Percentiles rank a stretch among this genome's conserved stretches.
Conservation (phyloP, 208 protist genomes). For the Crithidia brevicula region DNA sequence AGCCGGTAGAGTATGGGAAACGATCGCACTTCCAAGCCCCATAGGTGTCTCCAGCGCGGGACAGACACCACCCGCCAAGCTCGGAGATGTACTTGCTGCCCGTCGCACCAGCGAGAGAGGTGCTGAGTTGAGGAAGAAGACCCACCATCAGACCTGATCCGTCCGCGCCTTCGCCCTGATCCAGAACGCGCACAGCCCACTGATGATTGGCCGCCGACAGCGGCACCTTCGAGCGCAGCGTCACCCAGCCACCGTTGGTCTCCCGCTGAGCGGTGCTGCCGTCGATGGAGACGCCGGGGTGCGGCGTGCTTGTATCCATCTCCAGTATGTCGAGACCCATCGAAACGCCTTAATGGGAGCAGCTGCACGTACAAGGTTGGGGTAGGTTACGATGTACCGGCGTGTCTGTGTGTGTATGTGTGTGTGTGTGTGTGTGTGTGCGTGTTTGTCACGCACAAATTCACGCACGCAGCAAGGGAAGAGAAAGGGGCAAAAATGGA, state of each 20-base stretch:
- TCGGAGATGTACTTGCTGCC: slow-evolving; percentile 92
- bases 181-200: slow-evolving; percentile 87
- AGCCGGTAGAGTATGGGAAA: slow-evolving; percentile 86
- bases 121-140: slow-evolving; percentile 71
- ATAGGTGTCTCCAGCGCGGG: slow-evolving; percentile 86
- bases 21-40: slow-evolving; percentile 90
- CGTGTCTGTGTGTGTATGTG: not conserved
- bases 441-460: not conserved
- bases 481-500: not conserved
- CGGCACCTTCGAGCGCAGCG: slow-evolving; percentile 71
- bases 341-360: not conserved
- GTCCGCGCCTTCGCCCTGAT: slow-evolving; percentile 90
- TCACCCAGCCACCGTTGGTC: slow-evolving; percentile 93
- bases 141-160: slow-evolving; percentile 92
- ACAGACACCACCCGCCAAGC: slow-evolving; percentile 91
- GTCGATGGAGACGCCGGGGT: slow-evolving; percentile 85
- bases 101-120: slow-evolving; percentile 52
- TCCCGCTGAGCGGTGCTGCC: slow-evolving; percentile 71
- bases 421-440: not conserved
- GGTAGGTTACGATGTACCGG: no score
- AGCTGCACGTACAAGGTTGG: no score
- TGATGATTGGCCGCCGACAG: slow-evolving; percentile 79
- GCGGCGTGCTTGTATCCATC: slow-evolving; percentile 77
- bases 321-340: slow-evolving; percentile 90
- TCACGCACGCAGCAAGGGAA: not conserved